phyloP scores from a whole-genome alignment of 1,284 basidiomycete species.

The Jaminaea rosea region DNA sequence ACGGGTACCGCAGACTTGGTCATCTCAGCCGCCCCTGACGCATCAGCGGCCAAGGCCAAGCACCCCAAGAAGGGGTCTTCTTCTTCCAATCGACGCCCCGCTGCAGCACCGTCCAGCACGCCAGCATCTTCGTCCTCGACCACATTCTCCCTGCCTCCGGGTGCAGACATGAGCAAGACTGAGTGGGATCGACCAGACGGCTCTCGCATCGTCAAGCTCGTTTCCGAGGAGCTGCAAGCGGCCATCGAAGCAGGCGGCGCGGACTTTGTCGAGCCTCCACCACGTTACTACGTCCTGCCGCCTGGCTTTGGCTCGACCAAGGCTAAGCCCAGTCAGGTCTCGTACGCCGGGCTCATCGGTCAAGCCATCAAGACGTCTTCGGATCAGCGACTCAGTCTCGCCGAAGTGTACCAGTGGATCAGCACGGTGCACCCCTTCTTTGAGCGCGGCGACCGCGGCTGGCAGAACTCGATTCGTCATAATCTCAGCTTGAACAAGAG shows the following conservation, averaged over 20 bases:
- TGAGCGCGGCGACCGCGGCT: constrained; percentile 83
- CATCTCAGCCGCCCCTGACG: no score
- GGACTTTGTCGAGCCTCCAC: constrained; percentile 27
- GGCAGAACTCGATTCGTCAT: constrained; percentile 90
- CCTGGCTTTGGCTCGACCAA: constrained; percentile 33
- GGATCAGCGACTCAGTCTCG: constrained; percentile 74
- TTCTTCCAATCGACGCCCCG: no score
- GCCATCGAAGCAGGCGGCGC: constrained; percentile 37
- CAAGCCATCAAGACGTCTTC: constrained; percentile 81
- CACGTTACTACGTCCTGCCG: constrained; percentile 40
- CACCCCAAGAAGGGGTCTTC: no score
- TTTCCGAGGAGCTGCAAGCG: constrained; percentile 42
- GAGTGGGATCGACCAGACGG: constrained; percentile 44
- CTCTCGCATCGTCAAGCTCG: constrained; percentile 38
- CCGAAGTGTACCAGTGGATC: constrained; percentile 94
- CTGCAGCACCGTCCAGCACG: background rate
- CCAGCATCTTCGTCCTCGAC: constrained; percentile 11
- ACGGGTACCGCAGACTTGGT: no score
- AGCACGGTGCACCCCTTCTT: constrained; percentile 86
- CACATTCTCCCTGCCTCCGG: constrained; percentile 8
- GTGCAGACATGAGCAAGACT: constrained; percentile 7
- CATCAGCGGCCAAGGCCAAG: no score
- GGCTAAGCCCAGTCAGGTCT: constrained; percentile 48
- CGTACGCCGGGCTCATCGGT: constrained; percentile 90
- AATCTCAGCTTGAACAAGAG: constrained; percentile 75